Conservation (phyloP, 148 eudicot species). For the Linanthus parryae region DNA sequence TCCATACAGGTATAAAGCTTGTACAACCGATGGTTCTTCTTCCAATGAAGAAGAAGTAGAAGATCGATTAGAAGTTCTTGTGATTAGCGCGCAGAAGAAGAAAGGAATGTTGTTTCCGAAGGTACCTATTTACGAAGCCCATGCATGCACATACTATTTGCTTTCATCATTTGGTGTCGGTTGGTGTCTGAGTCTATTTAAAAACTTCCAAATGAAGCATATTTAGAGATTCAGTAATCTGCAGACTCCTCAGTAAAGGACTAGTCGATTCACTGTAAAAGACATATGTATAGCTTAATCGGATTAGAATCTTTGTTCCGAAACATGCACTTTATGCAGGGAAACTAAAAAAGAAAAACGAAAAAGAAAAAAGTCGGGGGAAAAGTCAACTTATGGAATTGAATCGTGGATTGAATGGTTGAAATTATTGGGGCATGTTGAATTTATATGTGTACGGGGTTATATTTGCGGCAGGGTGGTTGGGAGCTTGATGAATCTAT, state of each 20-base stretch:
- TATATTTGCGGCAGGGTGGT: slow-evolving; percentile 40
- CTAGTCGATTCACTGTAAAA: no score
- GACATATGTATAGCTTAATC: no score
- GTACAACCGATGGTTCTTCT: slow-evolving; percentile 7
- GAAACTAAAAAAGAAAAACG: no score
- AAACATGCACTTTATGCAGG: no score
- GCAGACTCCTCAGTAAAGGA: no score
- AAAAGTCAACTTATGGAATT: no score
- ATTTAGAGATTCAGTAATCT: no score
- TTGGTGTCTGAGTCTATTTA: background rate
- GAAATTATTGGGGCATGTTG: background rate
- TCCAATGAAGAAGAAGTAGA: background rate
- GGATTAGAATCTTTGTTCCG: no score
- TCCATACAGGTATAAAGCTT: slow-evolving; percentile 35
- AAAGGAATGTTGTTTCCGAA: slow-evolving; percentile 61
- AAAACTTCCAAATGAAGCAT: no score
- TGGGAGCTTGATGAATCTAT: slow-evolving; percentile 67
- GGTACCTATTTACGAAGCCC: slow-evolving; percentile 22
- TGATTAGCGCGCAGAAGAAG: slow-evolving; percentile 51
- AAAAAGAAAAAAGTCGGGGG: no score
- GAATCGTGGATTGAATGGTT: no score
- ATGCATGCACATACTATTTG: no score
- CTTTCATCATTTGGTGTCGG: background rate
- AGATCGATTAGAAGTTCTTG: slow-evolving; percentile 49
- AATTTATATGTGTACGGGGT: background rate